Evolutionary conservation across 257 asterid species (phyloP), one percentile per base, ranked within the genome.

Genomic region (Gentiana dahurica): DNA sequence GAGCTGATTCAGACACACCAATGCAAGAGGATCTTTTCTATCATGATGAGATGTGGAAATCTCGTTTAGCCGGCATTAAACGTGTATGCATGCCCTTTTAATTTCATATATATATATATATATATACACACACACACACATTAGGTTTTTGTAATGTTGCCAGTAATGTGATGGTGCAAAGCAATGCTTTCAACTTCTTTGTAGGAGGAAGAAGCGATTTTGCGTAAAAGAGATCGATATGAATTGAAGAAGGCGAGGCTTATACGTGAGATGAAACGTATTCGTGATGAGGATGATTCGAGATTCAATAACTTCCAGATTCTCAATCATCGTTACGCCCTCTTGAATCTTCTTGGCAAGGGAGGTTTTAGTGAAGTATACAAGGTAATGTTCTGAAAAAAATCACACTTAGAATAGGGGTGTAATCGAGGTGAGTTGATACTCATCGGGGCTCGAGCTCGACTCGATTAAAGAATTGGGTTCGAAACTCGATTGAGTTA

Each of bases 281-380:
- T 92, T 69, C 77, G 99, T 55, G 99, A 92, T 71, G 99, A 88
- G 75, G 99, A 92, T 54, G 95, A 93, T 48, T 92, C 99, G 54
- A 92, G 89, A 60, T 92, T 92, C 66, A 92, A 92, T 74, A 92
- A 85, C 71, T 92, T 80, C 81, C 99, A 85, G 81, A 88, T 92
- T 73, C 73, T 92, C 82, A 79, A 88, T 72, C 94, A 85, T 53
- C 91, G 97, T 50, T 92, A 88, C 77, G 99, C 97, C 48, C 95
- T 88, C 69, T 68, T 92, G 62, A 92, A 92, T 82, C 97, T 92
- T 72, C 91, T 92, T 51, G 99, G 99, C 34, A 88, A 81, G 73
- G 99, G 99, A 71, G 95, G 99, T 73, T 92, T 88, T 74, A 92
- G 97, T 57, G 99, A 92, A 77, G 99, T 92, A 68, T 92, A 88